These are phyloP conservation scores for Saccharum officinarum DNA, from an alignment of 176 grass and related monocot species.

Conservation along the genomic window DNA sequence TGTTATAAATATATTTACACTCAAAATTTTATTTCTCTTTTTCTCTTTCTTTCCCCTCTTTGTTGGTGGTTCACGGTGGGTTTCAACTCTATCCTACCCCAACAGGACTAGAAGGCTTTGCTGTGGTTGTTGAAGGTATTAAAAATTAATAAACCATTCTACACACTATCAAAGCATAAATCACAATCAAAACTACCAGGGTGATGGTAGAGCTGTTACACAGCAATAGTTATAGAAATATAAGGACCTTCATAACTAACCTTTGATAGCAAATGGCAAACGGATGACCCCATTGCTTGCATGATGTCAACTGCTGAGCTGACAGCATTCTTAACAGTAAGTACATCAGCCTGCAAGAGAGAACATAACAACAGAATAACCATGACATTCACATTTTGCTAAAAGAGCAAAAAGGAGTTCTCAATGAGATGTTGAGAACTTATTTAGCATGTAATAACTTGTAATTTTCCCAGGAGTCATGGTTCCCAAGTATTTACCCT, in stretches of 20 bases:
- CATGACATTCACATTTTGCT: constrained; percentile 31
- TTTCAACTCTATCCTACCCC: neutral
- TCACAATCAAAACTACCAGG: constrained; percentile 23
- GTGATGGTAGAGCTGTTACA: neutral
- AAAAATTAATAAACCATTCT: constrained; percentile 6
- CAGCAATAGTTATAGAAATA: neutral
- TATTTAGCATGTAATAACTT: constrained; percentile 31
- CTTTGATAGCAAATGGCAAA: constrained; percentile 89
- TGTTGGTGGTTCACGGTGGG: neutral
- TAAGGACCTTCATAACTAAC: constrained; percentile 34
- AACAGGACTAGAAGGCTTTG: neutral
- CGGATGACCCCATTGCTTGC: constrained; percentile 85
- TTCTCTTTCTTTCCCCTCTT: neutral
- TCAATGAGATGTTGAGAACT: constrained; percentile 6
- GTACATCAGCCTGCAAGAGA: constrained; percentile 71
- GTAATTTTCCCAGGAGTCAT: neutral
- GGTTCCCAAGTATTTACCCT: constrained; percentile 15
- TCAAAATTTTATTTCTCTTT: neutral
- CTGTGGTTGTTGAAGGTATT: neutral
- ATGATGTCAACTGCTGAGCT: constrained; percentile 96
- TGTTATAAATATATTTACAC: neutral
- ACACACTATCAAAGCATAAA: constrained; percentile 11
- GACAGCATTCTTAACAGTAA: constrained; percentile 85
- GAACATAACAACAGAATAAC: neutral
- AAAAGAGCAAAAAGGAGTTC: constrained; percentile 19